These are phyloP conservation scores for Fusarium compactum DNA, from an alignment of 2,329 filamentous ascomycete species.

Conservation along the genomic window DNA sequence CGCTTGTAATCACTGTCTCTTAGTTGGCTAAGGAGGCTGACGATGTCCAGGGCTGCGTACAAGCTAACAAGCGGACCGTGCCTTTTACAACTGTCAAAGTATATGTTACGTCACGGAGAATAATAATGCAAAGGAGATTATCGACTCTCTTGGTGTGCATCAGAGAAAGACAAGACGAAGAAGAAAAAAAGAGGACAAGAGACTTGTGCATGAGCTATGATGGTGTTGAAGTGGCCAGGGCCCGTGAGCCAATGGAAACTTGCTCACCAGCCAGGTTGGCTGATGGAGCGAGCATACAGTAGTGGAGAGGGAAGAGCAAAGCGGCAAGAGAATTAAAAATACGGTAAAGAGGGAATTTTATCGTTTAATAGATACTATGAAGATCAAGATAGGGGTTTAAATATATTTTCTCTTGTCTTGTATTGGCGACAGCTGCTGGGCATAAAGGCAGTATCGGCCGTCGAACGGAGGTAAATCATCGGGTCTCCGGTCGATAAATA, in stretches of 20 bases:
- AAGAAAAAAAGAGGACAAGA: constrained; percentile 3
- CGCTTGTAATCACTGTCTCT: constrained; percentile 9
- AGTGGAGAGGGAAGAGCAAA: constrained; percentile 31
- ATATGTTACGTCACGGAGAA: constrained; percentile 12
- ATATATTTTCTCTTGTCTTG: neutral
- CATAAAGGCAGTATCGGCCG: constrained; percentile 10
- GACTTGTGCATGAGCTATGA: constrained; percentile 33
- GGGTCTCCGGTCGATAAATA: constrained; percentile 28
- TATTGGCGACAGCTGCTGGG: neutral
- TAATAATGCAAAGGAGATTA: neutral
- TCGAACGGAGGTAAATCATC: constrained; percentile 23
- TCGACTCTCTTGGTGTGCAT: constrained; percentile 2
- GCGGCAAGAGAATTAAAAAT: constrained; percentile 12
- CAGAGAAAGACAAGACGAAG: constrained; percentile 3
- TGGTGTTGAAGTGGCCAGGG: constrained; percentile 40
- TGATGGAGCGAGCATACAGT: constrained; percentile 39
- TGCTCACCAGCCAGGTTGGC: constrained; percentile 54
- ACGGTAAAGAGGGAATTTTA: neutral
- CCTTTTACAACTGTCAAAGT: constrained; percentile 3
- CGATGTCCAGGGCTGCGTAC: constrained; percentile 1
- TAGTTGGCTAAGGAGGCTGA: constrained; percentile 23
- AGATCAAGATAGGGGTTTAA: no score
- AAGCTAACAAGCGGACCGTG: constrained; percentile 20
- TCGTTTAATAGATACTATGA: neutral
- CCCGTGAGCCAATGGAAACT: constrained; percentile 59